Conservation (phyloP, 352 stramenopile genomes). For the Phytopythium mirpurense region DNA sequence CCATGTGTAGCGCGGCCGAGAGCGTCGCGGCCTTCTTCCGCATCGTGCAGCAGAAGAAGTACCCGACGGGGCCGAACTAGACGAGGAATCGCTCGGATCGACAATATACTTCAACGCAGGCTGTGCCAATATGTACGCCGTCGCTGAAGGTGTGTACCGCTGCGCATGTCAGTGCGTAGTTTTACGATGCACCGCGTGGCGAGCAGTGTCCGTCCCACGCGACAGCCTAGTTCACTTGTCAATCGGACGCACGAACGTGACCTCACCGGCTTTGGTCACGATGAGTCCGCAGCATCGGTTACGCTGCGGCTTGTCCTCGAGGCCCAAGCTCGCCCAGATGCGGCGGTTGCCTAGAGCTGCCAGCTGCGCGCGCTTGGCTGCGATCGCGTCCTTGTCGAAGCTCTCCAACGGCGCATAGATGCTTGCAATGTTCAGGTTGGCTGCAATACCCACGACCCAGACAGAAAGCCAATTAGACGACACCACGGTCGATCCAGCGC, state of each 20-base stretch:
- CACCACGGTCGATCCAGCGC: background rate
- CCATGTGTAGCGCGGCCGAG: constrained; percentile 43
- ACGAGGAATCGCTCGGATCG: too few species aligned
- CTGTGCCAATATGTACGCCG: too few species aligned
- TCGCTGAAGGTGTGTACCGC: too few species aligned
- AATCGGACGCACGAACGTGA: constrained; percentile 59
- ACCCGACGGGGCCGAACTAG: constrained; percentile 20
- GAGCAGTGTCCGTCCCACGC: too few species aligned
- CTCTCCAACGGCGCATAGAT: constrained; percentile 73
- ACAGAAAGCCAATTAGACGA: too few species aligned
- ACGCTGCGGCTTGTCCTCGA: constrained; percentile 68
- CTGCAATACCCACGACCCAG: constrained; percentile 12
- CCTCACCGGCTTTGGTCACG: constrained; percentile 66
- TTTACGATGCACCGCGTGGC: too few species aligned
- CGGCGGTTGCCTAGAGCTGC: constrained; percentile 66
- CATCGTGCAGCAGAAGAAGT: constrained; percentile 77
- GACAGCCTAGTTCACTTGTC: too few species aligned
- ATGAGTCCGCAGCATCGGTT: constrained; percentile 55
- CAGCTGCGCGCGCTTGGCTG: constrained; percentile 75
- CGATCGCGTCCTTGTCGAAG: constrained; percentile 76
- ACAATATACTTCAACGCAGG: too few species aligned
- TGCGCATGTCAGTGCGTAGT: too few species aligned
- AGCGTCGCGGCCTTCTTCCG: constrained; percentile 72
- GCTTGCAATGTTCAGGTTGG: constrained; percentile 52
- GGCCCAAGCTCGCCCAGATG: constrained; percentile 81